Conservation (phyloP, 768 basidiomycete species). For the Mycena vitilis region DNA sequence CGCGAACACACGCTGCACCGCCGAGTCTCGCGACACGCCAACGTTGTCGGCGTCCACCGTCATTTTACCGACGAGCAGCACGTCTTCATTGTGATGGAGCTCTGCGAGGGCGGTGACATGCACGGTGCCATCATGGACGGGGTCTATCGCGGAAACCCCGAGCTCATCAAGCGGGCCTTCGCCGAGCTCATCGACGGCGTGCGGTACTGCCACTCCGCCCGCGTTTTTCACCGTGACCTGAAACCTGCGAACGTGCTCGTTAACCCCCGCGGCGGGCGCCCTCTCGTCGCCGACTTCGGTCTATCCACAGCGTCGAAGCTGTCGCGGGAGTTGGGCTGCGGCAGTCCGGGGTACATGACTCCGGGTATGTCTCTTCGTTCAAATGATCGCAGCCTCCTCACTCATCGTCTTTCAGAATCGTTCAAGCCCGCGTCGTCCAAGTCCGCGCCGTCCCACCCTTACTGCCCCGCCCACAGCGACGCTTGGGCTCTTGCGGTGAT, state of each 20-base stretch:
- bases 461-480: conserved; percentile 47
- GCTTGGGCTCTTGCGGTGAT: conserved; percentile 59
- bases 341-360: conserved; percentile 52
- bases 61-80: conserved; percentile 60
- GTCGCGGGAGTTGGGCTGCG: conserved; percentile 43
- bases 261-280: conserved; percentile 50
- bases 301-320: conserved; percentile 41
- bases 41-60: conserved; percentile 64
- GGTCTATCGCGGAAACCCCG: conserved; percentile 56
- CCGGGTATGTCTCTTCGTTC: conserved; percentile 27
- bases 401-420: conserved; percentile 27
- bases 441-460: not conserved
- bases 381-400: not conserved
- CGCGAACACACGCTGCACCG: conserved; percentile 59
- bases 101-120: conserved; percentile 55
- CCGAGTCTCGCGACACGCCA: conserved; percentile 46
- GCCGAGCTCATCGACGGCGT: conserved; percentile 67
- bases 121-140: conserved; percentile 57
- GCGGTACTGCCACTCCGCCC: conserved; percentile 61
- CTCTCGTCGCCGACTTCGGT: conserved; percentile 69
- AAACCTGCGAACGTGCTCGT: conserved; percentile 61
- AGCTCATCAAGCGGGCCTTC: conserved; percentile 63
- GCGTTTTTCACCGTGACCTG: conserved; percentile 57
- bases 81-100: conserved; percentile 60
- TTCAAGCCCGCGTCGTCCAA: conserved; percentile 4